These are phyloP conservation scores for Xanthoconium stramineum DNA, from an alignment of 768 basidiomycete species.

Conservation along the genomic window DNA sequence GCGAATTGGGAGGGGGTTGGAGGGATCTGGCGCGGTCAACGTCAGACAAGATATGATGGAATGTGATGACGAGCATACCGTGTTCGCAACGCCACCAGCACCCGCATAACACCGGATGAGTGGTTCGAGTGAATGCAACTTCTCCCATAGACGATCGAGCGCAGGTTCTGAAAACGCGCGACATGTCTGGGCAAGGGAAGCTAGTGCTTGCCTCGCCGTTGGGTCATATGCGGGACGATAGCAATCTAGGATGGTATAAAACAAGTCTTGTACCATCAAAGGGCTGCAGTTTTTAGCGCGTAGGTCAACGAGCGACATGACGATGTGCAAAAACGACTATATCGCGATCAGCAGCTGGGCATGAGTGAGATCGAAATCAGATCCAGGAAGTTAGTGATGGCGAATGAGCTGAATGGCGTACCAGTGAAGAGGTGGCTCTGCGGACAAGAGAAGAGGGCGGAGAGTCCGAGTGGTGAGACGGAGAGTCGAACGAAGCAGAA, in stretches of 20 bases:
- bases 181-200: slow-evolving; percentile 9
- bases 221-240: neutral
- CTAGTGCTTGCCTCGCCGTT: neutral
- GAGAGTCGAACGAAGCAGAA: too few species aligned
- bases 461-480: too few species aligned
- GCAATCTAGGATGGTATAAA: slow-evolving; percentile 1
- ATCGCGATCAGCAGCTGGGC: too few species aligned
- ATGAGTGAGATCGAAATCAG: too few species aligned
- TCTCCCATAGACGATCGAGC: slow-evolving; percentile 11
- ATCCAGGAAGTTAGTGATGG: too few species aligned
- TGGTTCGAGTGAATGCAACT: slow-evolving; percentile 7
- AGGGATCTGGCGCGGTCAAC: neutral
- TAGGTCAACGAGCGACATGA: neutral
- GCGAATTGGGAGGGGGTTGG: slow-evolving; percentile 4
- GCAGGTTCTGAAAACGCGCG: slow-evolving; percentile 8
- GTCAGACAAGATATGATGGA: neutral
- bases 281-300: neutral
- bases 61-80: neutral
- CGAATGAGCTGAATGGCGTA: too few species aligned
- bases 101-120: slow-evolving; percentile 10
- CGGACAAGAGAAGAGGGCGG: too few species aligned
- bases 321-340: neutral
- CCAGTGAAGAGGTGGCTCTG: too few species aligned
- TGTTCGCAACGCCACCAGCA: neutral
- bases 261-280: slow-evolving; percentile 9